Conservation (phyloP, 2,329 filamentous ascomycete species). For the Aspergillus tamarii region DNA sequence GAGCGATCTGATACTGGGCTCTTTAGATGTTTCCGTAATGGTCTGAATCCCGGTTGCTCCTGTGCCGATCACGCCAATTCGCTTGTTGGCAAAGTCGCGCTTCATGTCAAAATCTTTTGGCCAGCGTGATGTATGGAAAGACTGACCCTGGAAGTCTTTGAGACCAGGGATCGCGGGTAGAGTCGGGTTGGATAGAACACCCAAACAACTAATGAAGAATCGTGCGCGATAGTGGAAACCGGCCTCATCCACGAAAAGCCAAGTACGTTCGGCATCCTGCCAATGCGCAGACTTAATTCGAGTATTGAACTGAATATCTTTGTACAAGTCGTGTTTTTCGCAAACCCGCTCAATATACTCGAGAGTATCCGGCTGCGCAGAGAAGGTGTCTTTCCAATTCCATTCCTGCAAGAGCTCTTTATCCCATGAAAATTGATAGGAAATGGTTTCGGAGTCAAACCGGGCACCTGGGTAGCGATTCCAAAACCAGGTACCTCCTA, state of each 20-base stretch:
- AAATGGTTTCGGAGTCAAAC: conserved; percentile 52
- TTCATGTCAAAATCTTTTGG: conserved; percentile 32
- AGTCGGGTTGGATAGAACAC: conserved; percentile 42
- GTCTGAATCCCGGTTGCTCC: conserved; percentile 48
- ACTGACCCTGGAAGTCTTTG: conserved; percentile 42
- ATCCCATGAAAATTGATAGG: conserved; percentile 40
- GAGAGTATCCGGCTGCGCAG: conserved; percentile 38
- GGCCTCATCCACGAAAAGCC: conserved; percentile 33
- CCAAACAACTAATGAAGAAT: conserved; percentile 44
- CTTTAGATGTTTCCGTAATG: conserved; percentile 26
- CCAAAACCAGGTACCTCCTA: conserved; percentile 54
- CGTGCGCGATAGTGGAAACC: conserved; percentile 25
- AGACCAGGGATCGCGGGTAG: conserved; percentile 42
- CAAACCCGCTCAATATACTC: conserved; percentile 39
- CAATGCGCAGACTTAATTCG: conserved; percentile 38
- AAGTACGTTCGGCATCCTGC: conserved; percentile 32
- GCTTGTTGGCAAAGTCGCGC: conserved; percentile 37
- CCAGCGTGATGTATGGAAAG: conserved; percentile 48
- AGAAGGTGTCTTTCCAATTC: conserved; percentile 42
- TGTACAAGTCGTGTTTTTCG: conserved; percentile 36
- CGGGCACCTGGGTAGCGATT: conserved; percentile 53
- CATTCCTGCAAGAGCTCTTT: conserved; percentile 31
- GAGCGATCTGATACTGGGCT: conserved; percentile 15
- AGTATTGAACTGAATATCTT: conserved; percentile 48
- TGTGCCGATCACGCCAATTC: conserved; percentile 47